Base-by-base conservation (phyloP, 179 eudicot species). In the Corrigiola litoralis region DNA sequence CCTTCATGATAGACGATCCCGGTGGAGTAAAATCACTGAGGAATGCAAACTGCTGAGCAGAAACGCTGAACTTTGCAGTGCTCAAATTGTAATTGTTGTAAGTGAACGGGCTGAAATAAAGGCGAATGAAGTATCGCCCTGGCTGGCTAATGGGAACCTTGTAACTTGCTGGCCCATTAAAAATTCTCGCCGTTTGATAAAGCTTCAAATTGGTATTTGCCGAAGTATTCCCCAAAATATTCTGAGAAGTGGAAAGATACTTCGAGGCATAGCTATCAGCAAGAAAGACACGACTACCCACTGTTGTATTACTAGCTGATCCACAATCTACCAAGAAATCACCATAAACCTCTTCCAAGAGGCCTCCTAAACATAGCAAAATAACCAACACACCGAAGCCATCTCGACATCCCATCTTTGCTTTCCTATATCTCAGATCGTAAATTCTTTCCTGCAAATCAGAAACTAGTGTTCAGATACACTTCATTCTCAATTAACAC, bases 51-150 rank as follows among this genome's bases (percentile, higher is more conserved):
- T 55, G 55, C 59, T 76, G 77, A 63, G 82, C 69, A 11, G 81
- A 72, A 61, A 87, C 90, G n/a, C 75, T 66, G 72, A 92, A 92
- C 1, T 21, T 77, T 0, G 95, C 83, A 0, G 79, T 58, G 37
- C 63, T 79, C 79, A 85, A 55, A 54, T 82, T 69, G 62, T 81
- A 71, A 61, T 29, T 66, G 5, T 65, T 65, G 31, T 68, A 79
- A 29, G 49, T 34, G 56, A 85, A 92, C 1, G 96, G 95, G 71
- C 36, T 79, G 66, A 89, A 89, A 44, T 85, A 82, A 0, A 89
- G 73, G 37, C 96, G 92, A 65, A 89, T 84, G 80, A 86, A 87
- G 71, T 83, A 84, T 58, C 96, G 68, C 37, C 96, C 96, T 8
- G 48, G 20, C 6, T 73, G 85, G 64, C 54, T 77, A 51, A 89